phyloP scores from a whole-genome alignment of 2,329 filamentous ascomycete species.

The Neospermospora avenae region DNA sequence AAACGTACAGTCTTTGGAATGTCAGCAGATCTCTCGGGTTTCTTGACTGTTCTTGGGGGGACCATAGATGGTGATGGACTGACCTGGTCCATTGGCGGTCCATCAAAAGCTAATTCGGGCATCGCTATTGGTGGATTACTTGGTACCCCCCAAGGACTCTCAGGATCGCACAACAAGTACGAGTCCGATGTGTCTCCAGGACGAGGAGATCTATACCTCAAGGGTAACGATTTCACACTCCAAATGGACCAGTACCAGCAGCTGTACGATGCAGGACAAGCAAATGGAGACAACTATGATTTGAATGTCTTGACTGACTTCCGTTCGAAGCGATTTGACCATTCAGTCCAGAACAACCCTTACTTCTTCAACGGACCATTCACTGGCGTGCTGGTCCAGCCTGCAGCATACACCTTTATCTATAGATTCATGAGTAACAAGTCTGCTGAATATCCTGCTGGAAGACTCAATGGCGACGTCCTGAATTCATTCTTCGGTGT shows the following conservation, averaged over 20 bases:
- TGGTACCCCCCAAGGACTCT: conserved; percentile 45
- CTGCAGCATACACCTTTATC: conserved; percentile 25
- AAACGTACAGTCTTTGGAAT: conserved; percentile 41
- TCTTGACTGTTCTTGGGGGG: conserved; percentile 42
- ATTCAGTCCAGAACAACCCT: conserved; percentile 49
- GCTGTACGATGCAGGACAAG: conserved; percentile 42
- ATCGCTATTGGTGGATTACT: conserved; percentile 11
- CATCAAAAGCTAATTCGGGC: conserved; percentile 19
- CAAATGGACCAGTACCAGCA: conserved; percentile 43
- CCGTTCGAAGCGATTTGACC: conserved; percentile 38
- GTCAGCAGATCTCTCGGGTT: conserved; percentile 39
- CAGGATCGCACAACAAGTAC: conserved; percentile 52
- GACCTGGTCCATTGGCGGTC: conserved; percentile 50
- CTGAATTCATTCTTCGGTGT: conserved; percentile 33
- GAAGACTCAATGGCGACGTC: conserved; percentile 37
- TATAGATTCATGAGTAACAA: conserved; percentile 28
- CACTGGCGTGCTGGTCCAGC: conserved; percentile 22
- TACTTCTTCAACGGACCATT: conserved; percentile 48
- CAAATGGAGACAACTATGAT: conserved; percentile 33
- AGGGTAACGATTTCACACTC: conserved; percentile 10
- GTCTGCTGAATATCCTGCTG: conserved; percentile 29
- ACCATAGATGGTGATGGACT: conserved; percentile 47
- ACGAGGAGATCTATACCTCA: conserved; percentile 48
- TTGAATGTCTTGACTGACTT: conserved; percentile 40
- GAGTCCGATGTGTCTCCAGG: conserved; percentile 52